phyloP scores from a whole-genome alignment of 2,329 filamentous ascomycete genomes.

The Cladorrhinum sp. region DNA sequence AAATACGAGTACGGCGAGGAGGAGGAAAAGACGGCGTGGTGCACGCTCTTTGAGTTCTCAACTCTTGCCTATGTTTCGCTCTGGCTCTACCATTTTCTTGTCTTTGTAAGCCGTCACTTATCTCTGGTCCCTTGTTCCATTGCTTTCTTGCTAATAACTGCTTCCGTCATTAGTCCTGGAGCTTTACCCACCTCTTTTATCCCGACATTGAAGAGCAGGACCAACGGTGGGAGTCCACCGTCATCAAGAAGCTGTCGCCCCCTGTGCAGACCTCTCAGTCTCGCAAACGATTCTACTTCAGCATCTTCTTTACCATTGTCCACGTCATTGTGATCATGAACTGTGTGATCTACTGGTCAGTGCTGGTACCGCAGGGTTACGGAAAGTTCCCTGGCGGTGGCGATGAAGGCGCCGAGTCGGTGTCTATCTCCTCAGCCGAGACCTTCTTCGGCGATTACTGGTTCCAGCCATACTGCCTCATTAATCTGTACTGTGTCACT shows the following conservation, averaged over 20 bases:
- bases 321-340: constrained; percentile 50
- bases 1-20: constrained; percentile 24
- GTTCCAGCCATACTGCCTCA: constrained; percentile 45
- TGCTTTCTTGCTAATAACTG: not conserved
- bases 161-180: constrained; percentile 42
- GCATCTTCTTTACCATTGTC: constrained; percentile 47
- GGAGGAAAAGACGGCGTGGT: constrained; percentile 39
- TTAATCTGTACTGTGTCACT: constrained; percentile 45
- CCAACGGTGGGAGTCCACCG: constrained; percentile 35
- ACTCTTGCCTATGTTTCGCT: constrained; percentile 42
- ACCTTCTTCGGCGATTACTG: constrained; percentile 48
- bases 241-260: constrained; percentile 44
- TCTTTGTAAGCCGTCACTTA: constrained; percentile 45
- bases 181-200: constrained; percentile 49
- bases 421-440: constrained; percentile 36
- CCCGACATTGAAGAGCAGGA: constrained; percentile 40
- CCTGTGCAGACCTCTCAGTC: constrained; percentile 40
- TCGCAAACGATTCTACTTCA: constrained; percentile 47
- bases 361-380: constrained; percentile 38
- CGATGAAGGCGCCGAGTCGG: not conserved
- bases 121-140: not conserved
- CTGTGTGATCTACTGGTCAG: constrained; percentile 47
- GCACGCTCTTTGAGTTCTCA: constrained; percentile 49
- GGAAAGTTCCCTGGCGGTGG: constrained; percentile 32
- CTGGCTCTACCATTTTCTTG: constrained; percentile 45